A percentile compares a stretch with the other conserved stretches of the same genome.
Evolutionary conservation across 2,329 filamentous ascomycete genomes (phyloP).

Genomic region (Lithohypha guttulata): DNA sequence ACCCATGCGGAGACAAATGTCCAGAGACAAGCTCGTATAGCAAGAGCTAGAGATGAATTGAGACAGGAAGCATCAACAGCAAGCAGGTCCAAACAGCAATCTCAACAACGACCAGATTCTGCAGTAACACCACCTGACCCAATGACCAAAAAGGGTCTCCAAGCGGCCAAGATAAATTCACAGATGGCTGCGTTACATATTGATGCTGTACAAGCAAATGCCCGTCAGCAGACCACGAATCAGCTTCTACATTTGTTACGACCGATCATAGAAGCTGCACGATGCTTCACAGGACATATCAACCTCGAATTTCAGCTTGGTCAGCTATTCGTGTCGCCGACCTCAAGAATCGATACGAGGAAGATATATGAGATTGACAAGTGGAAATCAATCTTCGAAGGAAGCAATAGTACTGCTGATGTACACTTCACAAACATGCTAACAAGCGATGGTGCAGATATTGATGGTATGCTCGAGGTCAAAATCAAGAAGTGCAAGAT

Average conservation of each 20-base stretch:
- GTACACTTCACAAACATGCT: slow-evolving; percentile 28
- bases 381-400: slow-evolving; percentile 27
- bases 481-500: slow-evolving; percentile 17
- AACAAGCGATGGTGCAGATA: slow-evolving; percentile 31
- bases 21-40: not conserved
- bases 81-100: slow-evolving; percentile 7
- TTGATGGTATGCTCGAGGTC: slow-evolving; percentile 30
- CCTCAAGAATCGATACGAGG: slow-evolving; percentile 13
- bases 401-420: not conserved
- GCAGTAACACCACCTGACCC: not conserved
- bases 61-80: not conserved
- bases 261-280: slow-evolving; percentile 26
- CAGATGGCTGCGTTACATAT: slow-evolving; percentile 11
- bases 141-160: slow-evolving; percentile 14
- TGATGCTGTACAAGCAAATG: slow-evolving; percentile 6
- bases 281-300: slow-evolving; percentile 26
- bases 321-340: slow-evolving; percentile 24
- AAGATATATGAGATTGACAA: slow-evolving; percentile 16
- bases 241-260: slow-evolving; percentile 24
- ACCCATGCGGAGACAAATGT: not conserved
- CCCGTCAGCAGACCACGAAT: slow-evolving; percentile 14
- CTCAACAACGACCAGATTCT: not conserved
- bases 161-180: slow-evolving; percentile 12
- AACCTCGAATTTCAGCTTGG: slow-evolving; percentile 30
- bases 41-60: not conserved